Evolutionary conservation across 2,329 filamentous ascomycete genomes (phyloP).

Genomic region (Paracoccidioides brasiliensis): DNA sequence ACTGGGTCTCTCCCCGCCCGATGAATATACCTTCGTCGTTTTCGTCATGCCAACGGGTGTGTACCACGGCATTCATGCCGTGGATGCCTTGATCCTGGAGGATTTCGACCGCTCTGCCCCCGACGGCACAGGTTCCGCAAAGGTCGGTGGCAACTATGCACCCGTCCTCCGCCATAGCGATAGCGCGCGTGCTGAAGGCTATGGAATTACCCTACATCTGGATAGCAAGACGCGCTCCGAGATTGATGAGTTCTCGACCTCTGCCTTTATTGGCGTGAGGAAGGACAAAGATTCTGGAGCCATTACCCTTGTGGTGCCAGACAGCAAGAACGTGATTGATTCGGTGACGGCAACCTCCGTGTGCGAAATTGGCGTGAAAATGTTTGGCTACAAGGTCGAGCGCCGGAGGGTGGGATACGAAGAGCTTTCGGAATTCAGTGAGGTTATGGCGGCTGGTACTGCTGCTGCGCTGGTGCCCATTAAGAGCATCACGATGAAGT

Average conservation of each 20-base stretch:
- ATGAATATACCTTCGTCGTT: constrained; percentile 84
- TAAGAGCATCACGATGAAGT: constrained; percentile 68
- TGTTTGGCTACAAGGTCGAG: constrained; percentile 77
- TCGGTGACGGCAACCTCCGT: constrained; percentile 73
- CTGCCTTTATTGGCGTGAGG: constrained; percentile 74
- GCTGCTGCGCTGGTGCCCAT: constrained; percentile 86
- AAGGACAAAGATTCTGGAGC: constrained; percentile 40
- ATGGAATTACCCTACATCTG: constrained; percentile 86
- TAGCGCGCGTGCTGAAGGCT: constrained; percentile 63
- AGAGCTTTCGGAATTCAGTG: constrained; percentile 51
- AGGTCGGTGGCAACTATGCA: constrained; percentile 91
- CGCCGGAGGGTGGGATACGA: constrained; percentile 49
- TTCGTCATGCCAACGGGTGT: constrained; percentile 87
- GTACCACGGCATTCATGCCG: constrained; percentile 80
- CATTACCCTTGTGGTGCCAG: constrained; percentile 69
- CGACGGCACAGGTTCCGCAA: constrained; percentile 78
- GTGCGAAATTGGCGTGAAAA: constrained; percentile 54
- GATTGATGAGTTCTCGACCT: constrained; percentile 92
- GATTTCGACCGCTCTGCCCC: constrained; percentile 92
- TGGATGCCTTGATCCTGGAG: constrained; percentile 78
- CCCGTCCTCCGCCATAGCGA: constrained; percentile 83
- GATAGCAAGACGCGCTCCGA: constrained; percentile 74
- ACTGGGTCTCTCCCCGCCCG: constrained; percentile 70
- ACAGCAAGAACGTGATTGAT: constrained; percentile 76
- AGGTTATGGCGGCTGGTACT: constrained; percentile 85